These are phyloP conservation scores for Tricladium varicosporioides DNA, from an alignment of 2,329 filamentous ascomycete genomes.

Conservation along the genomic window DNA sequence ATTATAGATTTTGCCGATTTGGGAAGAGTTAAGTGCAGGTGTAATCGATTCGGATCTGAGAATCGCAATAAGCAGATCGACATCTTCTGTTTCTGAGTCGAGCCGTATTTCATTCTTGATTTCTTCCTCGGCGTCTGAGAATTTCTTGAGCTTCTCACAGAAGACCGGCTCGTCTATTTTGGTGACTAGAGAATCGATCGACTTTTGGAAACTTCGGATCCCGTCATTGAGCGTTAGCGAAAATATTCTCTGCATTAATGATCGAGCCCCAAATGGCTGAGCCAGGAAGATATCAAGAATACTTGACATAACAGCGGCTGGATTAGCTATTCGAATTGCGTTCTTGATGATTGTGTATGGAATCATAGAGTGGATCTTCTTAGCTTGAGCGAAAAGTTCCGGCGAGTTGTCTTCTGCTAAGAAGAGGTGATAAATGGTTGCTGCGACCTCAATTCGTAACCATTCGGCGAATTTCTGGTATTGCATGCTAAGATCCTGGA, in stretches of 20 bases:
- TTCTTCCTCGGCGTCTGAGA: constrained; percentile 71
- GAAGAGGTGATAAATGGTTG: constrained; percentile 95
- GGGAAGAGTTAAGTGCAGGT: constrained; percentile 68
- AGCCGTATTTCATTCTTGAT: constrained; percentile 71
- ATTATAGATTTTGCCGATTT: constrained; percentile 85
- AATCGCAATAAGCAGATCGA: constrained; percentile 84
- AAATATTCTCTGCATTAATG: constrained; percentile 91
- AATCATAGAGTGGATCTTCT: constrained; percentile 90
- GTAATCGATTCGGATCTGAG: constrained; percentile 74
- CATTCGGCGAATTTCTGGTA: constrained; percentile 99
- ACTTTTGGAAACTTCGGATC: constrained; percentile 79
- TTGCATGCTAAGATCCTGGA: constrained; percentile 85
- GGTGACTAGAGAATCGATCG: constrained; percentile 72
- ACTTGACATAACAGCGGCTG: constrained; percentile 94
- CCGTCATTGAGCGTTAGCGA: constrained; percentile 88
- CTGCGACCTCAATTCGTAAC: constrained; percentile 94
- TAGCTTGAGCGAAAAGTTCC: constrained; percentile 90
- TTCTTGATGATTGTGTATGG: constrained; percentile 95
- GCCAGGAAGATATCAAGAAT: constrained; percentile 93
- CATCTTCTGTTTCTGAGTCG: constrained; percentile 70
- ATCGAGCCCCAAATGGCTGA: constrained; percentile 87
- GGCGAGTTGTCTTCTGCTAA: constrained; percentile 97
- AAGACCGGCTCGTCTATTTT: constrained; percentile 83
- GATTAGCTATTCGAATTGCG: constrained; percentile 93
- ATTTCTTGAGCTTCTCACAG: constrained; percentile 77